Base-by-base conservation (phyloP, 768 basidiomycete species). In the Podaxis pistillaris region DNA sequence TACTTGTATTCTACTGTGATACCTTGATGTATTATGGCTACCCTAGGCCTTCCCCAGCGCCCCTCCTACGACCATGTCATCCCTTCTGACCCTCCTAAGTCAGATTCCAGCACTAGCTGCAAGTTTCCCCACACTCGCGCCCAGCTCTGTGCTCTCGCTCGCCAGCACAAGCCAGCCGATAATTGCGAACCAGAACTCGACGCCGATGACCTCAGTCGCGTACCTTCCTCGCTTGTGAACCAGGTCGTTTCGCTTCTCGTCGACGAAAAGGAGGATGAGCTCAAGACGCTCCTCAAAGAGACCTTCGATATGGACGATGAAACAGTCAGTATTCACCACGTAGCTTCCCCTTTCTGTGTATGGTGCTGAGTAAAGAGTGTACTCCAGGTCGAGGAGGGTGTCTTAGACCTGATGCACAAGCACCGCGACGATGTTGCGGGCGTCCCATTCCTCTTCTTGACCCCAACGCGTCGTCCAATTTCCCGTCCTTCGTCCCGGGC, bases 351-450 rank as follows among this genome's bases (percentile, higher is more conserved):
- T 63, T 52, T 30, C 40, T 58, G 38, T 36, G 49, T 64, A 63
- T 67, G 26, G 36, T 63, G 40, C 22, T 46, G 52, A 64, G 57
- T 60, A 68, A 49, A 67, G 67, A 60, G 30, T 30, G 50, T 70
- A 44, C 68, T 63, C 44, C 51, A 93, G 90, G 78, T 94, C 65
- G 95, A 97, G 71, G 91, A 95, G 68, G 86, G 88, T 71, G 92
- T 95, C 63, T 80, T 98, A 19, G 94, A 96, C 71, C 83, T 97
- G 65, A 97, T 98, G 96, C 96, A 98, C 77, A 90, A 91, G 75
- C 92, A 95, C 73, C 83, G 86, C 64, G 94, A 96, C 81, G 89
- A 93, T 78, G 78, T 89, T 44, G 86, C 88, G 12, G 89, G 90
- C 19, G 88, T 92, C 5, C 91, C 91, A 0, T 94, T 94, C 71